Evolutionary conservation across 352 stramenopile genomes (phyloP).

Genomic region (Elongisporangium senticosum): DNA sequence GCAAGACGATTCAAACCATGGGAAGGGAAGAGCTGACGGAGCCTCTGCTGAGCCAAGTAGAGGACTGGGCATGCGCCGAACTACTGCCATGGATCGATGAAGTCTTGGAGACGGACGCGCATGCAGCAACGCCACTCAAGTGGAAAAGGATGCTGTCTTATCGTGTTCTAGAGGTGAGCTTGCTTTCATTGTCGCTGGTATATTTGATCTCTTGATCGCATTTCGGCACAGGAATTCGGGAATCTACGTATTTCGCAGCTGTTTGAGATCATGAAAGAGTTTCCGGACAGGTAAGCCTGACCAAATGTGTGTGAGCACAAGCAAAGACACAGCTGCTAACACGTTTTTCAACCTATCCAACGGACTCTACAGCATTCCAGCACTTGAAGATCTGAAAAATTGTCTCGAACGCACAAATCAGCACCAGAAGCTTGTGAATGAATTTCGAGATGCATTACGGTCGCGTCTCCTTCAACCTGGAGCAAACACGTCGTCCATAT

Average conservation of each 20-base stretch:
- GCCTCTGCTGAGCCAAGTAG: constrained; percentile 34
- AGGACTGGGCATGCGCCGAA: constrained; percentile 43
- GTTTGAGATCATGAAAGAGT: constrained; percentile 97
- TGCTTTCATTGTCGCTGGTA: background rate
- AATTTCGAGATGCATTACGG: constrained; percentile 74
- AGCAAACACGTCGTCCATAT: constrained; percentile 94
- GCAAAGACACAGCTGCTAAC: background rate
- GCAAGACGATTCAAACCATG: constrained; percentile 35
- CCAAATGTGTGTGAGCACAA: background rate
- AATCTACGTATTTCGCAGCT: constrained; percentile 88
- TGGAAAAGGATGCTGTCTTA: constrained; percentile 45
- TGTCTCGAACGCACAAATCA: constrained; percentile 86
- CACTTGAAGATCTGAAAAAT: constrained; percentile 57
- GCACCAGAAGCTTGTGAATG: constrained; percentile 67
- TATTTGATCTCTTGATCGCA: background rate
- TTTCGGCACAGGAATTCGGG: constrained; percentile 42
- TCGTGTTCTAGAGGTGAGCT: constrained; percentile 28
- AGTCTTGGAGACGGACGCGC: constrained; percentile 17
- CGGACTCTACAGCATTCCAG: constrained; percentile 33
- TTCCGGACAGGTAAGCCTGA: constrained; percentile 82
- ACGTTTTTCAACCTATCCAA: too few relatives aligned
- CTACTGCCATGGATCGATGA: constrained; percentile 60
- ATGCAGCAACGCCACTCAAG: constrained; percentile 8
- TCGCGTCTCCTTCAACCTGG: constrained; percentile 92
- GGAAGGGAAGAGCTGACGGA: constrained; percentile 52